Base-by-base conservation (phyloP, 1,139 yeast species). In the Dujonia santamariae region DNA sequence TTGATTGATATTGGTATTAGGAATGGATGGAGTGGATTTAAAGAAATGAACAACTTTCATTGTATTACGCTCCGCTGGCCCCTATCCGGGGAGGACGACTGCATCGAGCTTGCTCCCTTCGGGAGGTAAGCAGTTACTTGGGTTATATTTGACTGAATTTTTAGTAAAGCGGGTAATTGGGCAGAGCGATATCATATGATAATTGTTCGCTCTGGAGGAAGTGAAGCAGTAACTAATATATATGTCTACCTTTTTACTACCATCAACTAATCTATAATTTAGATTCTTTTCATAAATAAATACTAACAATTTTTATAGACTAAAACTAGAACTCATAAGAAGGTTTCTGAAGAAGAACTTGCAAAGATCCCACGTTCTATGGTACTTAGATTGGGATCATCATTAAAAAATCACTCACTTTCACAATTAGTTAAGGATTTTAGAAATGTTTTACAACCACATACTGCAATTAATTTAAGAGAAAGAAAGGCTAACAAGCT, bases 361-460 rank as follows among this genome's bases (percentile, higher is more conserved):
- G 80, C 80, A 37, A 75, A 75, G 52, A 78, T 87, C 41, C 98
- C 98, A 14, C 75, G 85, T 51, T 87, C 97, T 4, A 86, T 90
- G 96, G 97, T 94, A 40, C 74, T 92, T 46, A 79, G 92, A 50
- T 73, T 90, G 37, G 97, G 97, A 3, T 67, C 81, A 13, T 78
- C 94, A 19, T 71, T 85, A 51, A 78, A 79, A 35, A 90, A 92
- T 53, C 88, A 84, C 48, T 78, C 95, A 3, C 66, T 94, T 44
- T 72, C 85, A 28, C 96, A 86, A 57, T 69, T 92, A 40, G 97
- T 90, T 14, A 72, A 74, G 43, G 99, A 92, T 57, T 80, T 90
- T 59, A 75, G 99, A 54, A 77, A 75, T 44, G 78, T 87, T 43
- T 88, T 92, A 97, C 94, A 87, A 55, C 99, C 99, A 19, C 95